These are phyloP conservation scores for Erythrobasidium yunnanense DNA, from an alignment of 768 basidiomycete species.

Conservation along the genomic window DNA sequence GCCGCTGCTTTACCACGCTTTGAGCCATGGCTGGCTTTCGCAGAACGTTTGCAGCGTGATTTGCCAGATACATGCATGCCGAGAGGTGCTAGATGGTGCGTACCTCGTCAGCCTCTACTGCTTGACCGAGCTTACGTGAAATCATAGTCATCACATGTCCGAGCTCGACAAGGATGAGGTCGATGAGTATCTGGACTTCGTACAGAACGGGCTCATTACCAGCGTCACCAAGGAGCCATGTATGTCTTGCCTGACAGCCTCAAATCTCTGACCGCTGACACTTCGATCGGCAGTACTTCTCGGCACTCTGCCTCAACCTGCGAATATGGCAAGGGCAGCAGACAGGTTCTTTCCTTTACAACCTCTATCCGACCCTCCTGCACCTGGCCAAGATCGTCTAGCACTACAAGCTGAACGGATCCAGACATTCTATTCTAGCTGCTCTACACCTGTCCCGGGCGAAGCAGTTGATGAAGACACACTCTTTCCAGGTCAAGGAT, in stretches of 20 bases:
- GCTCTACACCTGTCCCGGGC: slow-evolving; percentile 7
- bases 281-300: slow-evolving; percentile 5
- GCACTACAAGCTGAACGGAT: neutral
- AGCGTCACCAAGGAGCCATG: neutral
- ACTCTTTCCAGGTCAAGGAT: slow-evolving; percentile 12
- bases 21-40: slow-evolving; percentile 4
- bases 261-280: neutral
- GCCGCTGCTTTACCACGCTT: slow-evolving; percentile 9
- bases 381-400: neutral
- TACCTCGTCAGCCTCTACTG: neutral
- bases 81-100: neutral
- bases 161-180: neutral
- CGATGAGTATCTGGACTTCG: slow-evolving; percentile 7
- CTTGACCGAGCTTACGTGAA: neutral
- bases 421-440: neutral
- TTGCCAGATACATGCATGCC: neutral
- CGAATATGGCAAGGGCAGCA: neutral
- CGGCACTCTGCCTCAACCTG: neutral
- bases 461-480: slow-evolving; percentile 4
- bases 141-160: neutral
- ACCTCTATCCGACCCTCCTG: neutral
- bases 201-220: neutral
- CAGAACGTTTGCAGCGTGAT: neutral
- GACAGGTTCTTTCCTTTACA: slow-evolving; percentile 9
- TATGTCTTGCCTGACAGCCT: neutral